These are phyloP conservation scores for Pichia occidentalis DNA, from an alignment of 805 yeast genomes.

Conservation along the genomic window DNA sequence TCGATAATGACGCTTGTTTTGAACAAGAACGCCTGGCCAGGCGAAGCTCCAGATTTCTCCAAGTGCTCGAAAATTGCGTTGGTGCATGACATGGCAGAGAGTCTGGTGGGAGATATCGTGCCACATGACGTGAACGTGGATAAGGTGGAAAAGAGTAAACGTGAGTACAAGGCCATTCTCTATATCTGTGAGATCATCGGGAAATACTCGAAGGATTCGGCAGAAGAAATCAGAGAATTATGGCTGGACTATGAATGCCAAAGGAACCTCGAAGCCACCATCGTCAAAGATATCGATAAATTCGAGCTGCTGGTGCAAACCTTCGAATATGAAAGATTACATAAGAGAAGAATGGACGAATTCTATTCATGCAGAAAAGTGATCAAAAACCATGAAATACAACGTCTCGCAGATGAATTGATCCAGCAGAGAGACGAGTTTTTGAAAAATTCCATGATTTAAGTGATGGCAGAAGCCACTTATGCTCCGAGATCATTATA, in stretches of 20 bases:
- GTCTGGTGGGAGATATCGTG: slow-evolving; percentile 91
- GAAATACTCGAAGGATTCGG: slow-evolving; percentile 58
- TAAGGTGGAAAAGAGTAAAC: slow-evolving; percentile 74
- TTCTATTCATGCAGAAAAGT: slow-evolving; percentile 57
- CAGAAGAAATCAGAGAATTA: slow-evolving; percentile 56
- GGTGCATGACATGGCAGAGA: slow-evolving; percentile 91
- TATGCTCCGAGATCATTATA: slow-evolving; percentile 2
- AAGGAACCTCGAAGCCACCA: slow-evolving; percentile 72
- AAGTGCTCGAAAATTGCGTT: slow-evolving; percentile 81
- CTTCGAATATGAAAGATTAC: slow-evolving; percentile 72
- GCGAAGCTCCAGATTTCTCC: slow-evolving; percentile 39
- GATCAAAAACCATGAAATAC: slow-evolving; percentile 68
- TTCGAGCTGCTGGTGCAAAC: slow-evolving; percentile 79
- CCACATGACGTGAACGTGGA: slow-evolving; percentile 62
- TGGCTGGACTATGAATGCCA: slow-evolving; percentile 92
- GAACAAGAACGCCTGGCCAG: slow-evolving; percentile 13
- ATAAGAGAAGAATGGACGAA: slow-evolving; percentile 56
- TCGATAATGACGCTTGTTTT: slow-evolving; percentile 62
- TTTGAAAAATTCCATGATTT: too few species aligned
- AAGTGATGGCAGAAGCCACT: too few species aligned
- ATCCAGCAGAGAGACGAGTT: slow-evolving; percentile 39
- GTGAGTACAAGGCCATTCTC: slow-evolving; percentile 69
- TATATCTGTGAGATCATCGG: slow-evolving; percentile 55
- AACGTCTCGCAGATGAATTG: slow-evolving; percentile 58
- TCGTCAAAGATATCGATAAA: slow-evolving; percentile 92